Conservation (phyloP, 345 rosid species). For the Conringia planisiliqua region DNA sequence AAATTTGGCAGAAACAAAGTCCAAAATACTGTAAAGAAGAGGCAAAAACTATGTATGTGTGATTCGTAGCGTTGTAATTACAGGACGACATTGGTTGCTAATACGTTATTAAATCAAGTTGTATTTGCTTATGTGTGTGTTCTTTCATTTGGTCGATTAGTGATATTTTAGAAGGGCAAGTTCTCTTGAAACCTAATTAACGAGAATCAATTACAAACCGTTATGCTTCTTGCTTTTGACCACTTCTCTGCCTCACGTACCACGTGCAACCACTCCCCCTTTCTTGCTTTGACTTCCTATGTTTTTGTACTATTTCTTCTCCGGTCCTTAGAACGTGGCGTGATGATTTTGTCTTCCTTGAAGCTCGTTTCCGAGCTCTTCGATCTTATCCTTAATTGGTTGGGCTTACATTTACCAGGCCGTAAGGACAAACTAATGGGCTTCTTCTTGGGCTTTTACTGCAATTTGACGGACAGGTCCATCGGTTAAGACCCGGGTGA, state of each 20-base stretch:
- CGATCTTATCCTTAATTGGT: background rate
- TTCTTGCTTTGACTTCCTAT: background rate
- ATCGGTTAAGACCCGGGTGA: background rate
- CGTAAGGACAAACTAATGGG: background rate
- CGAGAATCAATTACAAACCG: no score
- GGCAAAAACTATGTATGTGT: slow-evolving; percentile 10
- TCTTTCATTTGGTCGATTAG: background rate
- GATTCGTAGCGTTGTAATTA: background rate
- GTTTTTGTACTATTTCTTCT: background rate
- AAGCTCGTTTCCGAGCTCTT: background rate
- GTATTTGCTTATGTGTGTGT: background rate
- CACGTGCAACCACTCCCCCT: no score
- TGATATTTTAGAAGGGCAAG: background rate
- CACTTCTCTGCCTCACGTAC: no score
- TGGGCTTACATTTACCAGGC: background rate
- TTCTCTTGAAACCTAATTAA: background rate
- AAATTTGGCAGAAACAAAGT: slow-evolving; percentile 10
- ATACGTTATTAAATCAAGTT: background rate
- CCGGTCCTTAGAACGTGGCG: background rate
- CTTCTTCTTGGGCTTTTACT: no score
- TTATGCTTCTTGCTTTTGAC: no score
- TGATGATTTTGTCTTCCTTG: background rate
- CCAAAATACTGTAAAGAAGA: slow-evolving; percentile 14
- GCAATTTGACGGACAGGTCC: no score
- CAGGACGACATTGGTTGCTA: background rate